phyloP scores from a whole-genome alignment of 2,329 filamentous ascomycete genomes.

The Phyllosticta capitalensis region DNA sequence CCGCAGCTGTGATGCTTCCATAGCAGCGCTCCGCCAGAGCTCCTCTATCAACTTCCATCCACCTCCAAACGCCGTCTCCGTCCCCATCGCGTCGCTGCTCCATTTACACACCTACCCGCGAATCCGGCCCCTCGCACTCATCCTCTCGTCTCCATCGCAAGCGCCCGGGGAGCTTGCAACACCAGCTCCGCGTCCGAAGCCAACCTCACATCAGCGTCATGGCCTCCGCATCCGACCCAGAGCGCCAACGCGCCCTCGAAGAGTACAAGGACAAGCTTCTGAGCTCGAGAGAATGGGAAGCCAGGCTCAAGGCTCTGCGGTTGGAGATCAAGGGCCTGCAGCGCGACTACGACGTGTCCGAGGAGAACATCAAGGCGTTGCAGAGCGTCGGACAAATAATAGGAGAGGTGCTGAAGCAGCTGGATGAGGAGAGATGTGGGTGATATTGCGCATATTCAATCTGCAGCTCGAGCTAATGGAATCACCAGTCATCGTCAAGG shows the following conservation, averaged over 20 bases:
- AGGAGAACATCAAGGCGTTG: constrained; percentile 98
- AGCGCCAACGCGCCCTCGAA: constrained; percentile 42
- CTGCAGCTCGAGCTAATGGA: neutral
- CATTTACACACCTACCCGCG: neutral
- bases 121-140: neutral
- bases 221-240: constrained; percentile 35
- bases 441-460: neutral
- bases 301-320: constrained; percentile 88
- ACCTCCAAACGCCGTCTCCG: neutral
- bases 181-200: neutral
- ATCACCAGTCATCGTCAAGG: constrained; percentile 84
- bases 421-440: constrained; percentile 97
- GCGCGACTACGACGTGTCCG: constrained; percentile 90
- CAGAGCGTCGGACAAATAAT: constrained; percentile 99
- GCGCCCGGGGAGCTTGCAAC: neutral
- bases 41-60: neutral
- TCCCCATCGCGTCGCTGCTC: neutral
- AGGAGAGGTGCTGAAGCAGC: constrained; percentile 95
- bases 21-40: neutral
- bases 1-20: neutral
- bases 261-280: constrained; percentile 50
- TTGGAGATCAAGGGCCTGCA: constrained; percentile 94
- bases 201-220: constrained; percentile 16
- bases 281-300: constrained; percentile 97
- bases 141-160: neutral